These are phyloP conservation scores for Diutina catenulata DNA, from an alignment of 1,139 yeast species.

Conservation along the genomic window DNA sequence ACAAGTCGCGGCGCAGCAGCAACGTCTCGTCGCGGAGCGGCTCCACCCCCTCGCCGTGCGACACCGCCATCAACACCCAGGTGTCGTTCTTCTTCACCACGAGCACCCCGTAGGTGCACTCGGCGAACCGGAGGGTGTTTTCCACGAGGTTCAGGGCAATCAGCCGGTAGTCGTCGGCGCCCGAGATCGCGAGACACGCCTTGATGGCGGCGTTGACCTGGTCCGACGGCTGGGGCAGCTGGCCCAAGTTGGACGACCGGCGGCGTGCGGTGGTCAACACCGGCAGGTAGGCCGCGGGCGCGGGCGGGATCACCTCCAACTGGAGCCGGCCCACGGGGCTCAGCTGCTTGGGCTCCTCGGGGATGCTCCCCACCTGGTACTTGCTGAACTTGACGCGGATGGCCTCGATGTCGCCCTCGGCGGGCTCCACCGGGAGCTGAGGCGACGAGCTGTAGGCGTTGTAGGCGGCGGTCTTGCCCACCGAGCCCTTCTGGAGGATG, in stretches of 20 bases:
- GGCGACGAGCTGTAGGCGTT: too few species aligned
- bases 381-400: too few species aligned
- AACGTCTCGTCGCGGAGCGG: background rate
- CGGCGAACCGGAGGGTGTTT: conserved; percentile 29
- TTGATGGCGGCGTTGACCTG: conserved; percentile 23
- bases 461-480: too few species aligned
- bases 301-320: too few species aligned
- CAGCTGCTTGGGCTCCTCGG: too few species aligned
- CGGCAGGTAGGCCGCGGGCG: too few species aligned
- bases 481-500: too few species aligned
- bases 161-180: conserved; percentile 27
- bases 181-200: conserved; percentile 39
- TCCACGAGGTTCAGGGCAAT: conserved; percentile 29
- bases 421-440: too few species aligned
- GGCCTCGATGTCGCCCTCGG: too few species aligned
- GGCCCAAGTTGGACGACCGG: too few species aligned
- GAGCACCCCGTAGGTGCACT: conserved; percentile 36
- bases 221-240: background rate
- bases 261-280: too few species aligned
- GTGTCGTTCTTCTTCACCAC: conserved; percentile 14
- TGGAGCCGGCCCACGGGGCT: background rate
- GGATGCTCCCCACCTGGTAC: too few species aligned
- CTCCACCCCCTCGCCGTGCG: background rate
- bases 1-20: conserved; percentile 17
- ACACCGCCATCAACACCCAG: conserved; percentile 1